Conservation (phyloP, 2,329 filamentous ascomycete genomes). For the Cladophialophora bantiana region DNA sequence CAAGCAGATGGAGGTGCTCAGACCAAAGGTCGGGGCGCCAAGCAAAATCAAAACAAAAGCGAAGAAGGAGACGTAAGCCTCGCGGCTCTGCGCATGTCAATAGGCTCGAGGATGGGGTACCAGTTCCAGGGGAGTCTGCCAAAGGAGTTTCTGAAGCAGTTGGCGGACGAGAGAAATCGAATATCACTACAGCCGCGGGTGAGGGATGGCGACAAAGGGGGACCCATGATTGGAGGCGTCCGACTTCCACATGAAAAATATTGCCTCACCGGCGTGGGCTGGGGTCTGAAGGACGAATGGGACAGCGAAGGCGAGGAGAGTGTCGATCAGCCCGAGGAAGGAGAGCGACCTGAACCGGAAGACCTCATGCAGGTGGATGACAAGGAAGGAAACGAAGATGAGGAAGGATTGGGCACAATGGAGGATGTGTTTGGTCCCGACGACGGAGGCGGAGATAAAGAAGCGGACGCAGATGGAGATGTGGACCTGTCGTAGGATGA, state of each 20-base stretch:
- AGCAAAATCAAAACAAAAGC: constrained; percentile 46
- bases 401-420: constrained; percentile 41
- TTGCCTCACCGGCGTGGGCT: constrained; percentile 63
- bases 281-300: constrained; percentile 65
- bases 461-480: constrained; percentile 53
- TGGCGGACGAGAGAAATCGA: constrained; percentile 63
- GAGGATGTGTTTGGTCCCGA: constrained; percentile 46
- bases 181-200: constrained; percentile 59
- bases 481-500: constrained; percentile 37
- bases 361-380: constrained; percentile 43
- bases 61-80: constrained; percentile 63
- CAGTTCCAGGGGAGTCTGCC: constrained; percentile 66
- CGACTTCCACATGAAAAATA: constrained; percentile 69
- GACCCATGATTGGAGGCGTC: constrained; percentile 59
- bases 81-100: constrained; percentile 65
- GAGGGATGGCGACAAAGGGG: constrained; percentile 39
- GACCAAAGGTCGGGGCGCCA: constrained; percentile 43
- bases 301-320: constrained; percentile 62
- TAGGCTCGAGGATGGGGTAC: constrained; percentile 63
- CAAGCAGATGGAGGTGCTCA: constrained; percentile 47
- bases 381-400: constrained; percentile 40
- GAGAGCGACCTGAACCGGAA: constrained; percentile 34
- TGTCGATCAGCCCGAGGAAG: constrained; percentile 35
- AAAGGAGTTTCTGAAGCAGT: constrained; percentile 67
- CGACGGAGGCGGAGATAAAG: constrained; percentile 46